phyloP scores from a whole-genome alignment of 148 eudicot species.

The Oxyria digyna region DNA sequence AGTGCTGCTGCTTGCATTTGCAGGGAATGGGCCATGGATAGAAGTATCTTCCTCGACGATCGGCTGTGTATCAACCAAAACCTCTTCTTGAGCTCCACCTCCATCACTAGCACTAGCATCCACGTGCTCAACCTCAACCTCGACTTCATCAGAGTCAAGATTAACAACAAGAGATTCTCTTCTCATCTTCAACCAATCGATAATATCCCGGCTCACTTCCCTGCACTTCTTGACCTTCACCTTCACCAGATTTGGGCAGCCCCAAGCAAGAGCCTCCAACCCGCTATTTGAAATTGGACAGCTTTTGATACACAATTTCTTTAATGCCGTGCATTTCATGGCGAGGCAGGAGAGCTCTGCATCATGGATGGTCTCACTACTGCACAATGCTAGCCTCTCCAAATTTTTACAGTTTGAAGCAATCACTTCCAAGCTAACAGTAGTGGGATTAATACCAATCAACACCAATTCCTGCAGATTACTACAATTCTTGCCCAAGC shows the following conservation, averaged over 20 bases:
- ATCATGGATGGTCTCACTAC: conserved; percentile 76
- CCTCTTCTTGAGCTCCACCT: conserved; percentile 51
- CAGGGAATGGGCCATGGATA: conserved; percentile 13
- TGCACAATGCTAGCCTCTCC: conserved; percentile 70
- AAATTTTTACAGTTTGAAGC: conserved; percentile 43
- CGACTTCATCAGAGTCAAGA: conserved; percentile 54
- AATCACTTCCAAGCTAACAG: conserved; percentile 36
- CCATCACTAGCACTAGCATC: conserved; percentile 61
- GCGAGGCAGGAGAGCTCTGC: conserved; percentile 57
- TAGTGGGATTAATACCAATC: conserved; percentile 51
- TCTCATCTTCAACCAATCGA: conserved; percentile 38
- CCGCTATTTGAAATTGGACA: conserved; percentile 66
- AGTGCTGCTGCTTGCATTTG: conserved; percentile 22
- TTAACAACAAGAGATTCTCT: conserved; percentile 43
- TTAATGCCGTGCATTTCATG: conserved; percentile 42
- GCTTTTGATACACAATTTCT: conserved; percentile 73
- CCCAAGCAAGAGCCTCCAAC: conserved; percentile 48
- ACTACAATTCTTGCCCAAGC: conserved; percentile 42
- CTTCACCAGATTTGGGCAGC: conserved; percentile 75
- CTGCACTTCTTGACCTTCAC: conserved; percentile 75
- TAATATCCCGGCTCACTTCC: conserved; percentile 47
- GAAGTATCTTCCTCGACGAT: conserved; percentile 15
- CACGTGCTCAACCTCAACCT: conserved; percentile 42
- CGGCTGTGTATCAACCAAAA: conserved; percentile 22
- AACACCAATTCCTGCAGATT: conserved; percentile 66